Evolutionary conservation across 805 yeast genomes (phyloP).

Genomic region (Candida sithepensis): DNA sequence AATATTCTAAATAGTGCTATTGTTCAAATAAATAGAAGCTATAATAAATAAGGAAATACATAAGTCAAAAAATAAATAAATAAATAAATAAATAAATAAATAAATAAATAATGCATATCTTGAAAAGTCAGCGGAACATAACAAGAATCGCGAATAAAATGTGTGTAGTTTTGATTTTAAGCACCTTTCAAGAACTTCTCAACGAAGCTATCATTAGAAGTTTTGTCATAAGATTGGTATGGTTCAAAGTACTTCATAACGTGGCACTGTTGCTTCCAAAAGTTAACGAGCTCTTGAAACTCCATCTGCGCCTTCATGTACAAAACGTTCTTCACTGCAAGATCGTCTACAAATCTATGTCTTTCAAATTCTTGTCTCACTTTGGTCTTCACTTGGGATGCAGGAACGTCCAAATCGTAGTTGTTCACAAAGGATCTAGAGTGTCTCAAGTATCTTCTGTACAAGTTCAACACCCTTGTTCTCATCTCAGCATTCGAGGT

Average conservation of each 20-base stretch:
- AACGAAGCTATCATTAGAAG: conserved; percentile 59
- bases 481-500: conserved; percentile 59
- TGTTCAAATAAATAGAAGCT: conserved; percentile 1
- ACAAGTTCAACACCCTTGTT: conserved; percentile 60
- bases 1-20: conserved; percentile 2
- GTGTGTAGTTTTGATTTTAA: no score
- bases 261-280: conserved; percentile 88
- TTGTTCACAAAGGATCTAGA: conserved; percentile 47
- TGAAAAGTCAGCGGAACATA: neutral
- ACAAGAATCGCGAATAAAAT: no score
- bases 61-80: conserved; percentile 15
- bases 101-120: neutral
- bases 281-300: conserved; percentile 80
- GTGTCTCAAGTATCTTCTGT: conserved; percentile 70
- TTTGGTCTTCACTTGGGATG: conserved; percentile 74
- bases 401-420: conserved; percentile 74
- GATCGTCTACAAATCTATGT: conserved; percentile 65
- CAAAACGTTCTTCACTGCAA: conserved; percentile 63
- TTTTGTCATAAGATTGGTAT: conserved; percentile 51
- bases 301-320: conserved; percentile 87
- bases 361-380: conserved; percentile 89
- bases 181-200: conserved; percentile 71
- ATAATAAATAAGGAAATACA: conserved; percentile 9
- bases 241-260: conserved; percentile 78
- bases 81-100: conserved; percentile 21